Base-by-base conservation (phyloP, 176 grass and related monocot species). In the Lolium multiflorum region DNA sequence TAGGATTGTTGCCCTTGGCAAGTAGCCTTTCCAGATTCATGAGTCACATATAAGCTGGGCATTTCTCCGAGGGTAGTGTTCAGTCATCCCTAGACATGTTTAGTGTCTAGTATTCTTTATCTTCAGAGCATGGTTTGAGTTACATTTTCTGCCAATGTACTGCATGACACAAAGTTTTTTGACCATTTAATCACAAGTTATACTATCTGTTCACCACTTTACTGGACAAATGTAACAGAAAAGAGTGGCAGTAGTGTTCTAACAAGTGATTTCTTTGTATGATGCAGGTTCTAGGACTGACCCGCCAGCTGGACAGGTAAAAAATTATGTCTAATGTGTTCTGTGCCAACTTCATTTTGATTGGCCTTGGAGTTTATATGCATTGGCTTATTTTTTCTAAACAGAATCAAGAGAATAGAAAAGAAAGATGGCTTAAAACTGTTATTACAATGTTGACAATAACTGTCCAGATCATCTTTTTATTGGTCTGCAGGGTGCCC, bases 201-300 rank as follows among this genome's bases (percentile, higher is more conserved):
- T 61, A 14, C 11, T 64, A 18, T 16, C 7, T 68, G 31, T 8
- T 68, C 31, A 68, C 28, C 3, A 37, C 35, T 17, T 2, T 38
- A 37, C 6, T 68, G 7, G 15, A 37, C 2, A 68, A 20, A 18
- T 68, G 7, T 35, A 38, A 38, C 14, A 7, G 28, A 38, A 68
- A 4, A 18, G 15, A 68, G 64, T 68, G 37, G 15, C 64, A 9
- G 31, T 68, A 68, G 7, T 38, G 31, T 38, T 68, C 64, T 38
- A 66, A 67, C 26, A 67, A 67, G 63, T 67, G 26, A 6, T 65
- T 65, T 24, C 25, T 67, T 16, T 67, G 63, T 16, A 65, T 31
- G 63, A 67, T 67, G 63, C 63, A 92, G 90, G 1, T 83, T 86
- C 86, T 7, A 82, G 25, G 69, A 87, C 83, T 4, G 86, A 74